phyloP scores from a whole-genome alignment of 306 rosid species.

The Pyrus communis region DNA sequence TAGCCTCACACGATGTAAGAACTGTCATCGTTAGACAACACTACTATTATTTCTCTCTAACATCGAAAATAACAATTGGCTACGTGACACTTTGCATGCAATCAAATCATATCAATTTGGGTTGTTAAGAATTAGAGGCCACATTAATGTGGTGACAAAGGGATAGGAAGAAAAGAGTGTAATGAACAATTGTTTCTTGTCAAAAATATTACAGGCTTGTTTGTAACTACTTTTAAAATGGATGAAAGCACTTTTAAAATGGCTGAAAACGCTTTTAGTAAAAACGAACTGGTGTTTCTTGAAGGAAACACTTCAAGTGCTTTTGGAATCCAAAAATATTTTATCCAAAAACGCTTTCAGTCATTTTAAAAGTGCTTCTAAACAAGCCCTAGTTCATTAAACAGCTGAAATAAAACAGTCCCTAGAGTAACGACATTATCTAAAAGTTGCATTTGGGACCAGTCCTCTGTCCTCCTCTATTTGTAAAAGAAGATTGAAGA shows the following conservation, averaged over 20 bases:
- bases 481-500: background rate
- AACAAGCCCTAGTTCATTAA: background rate
- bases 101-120: constrained; percentile 28
- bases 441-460: background rate
- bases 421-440: background rate
- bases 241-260: too few species aligned
- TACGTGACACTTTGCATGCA: constrained; percentile 25
- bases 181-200: constrained; percentile 1
- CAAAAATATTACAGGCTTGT: background rate
- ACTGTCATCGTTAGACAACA: too few species aligned
- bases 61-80: background rate
- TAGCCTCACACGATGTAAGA: too few species aligned
- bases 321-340: too few species aligned
- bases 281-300: too few species aligned
- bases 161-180: background rate
- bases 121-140: constrained; percentile 21
- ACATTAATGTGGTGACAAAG: constrained; percentile 10
- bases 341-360: too few species aligned
- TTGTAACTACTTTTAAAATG: too few species aligned
- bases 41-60: background rate
- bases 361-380: too few species aligned
- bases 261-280: rapidly evolving
- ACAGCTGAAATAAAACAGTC: background rate
- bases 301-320: too few species aligned
- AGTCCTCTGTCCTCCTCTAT: background rate